Conservation (phyloP, 2,329 filamentous ascomycete genomes). For the Botrytis byssoidea region DNA sequence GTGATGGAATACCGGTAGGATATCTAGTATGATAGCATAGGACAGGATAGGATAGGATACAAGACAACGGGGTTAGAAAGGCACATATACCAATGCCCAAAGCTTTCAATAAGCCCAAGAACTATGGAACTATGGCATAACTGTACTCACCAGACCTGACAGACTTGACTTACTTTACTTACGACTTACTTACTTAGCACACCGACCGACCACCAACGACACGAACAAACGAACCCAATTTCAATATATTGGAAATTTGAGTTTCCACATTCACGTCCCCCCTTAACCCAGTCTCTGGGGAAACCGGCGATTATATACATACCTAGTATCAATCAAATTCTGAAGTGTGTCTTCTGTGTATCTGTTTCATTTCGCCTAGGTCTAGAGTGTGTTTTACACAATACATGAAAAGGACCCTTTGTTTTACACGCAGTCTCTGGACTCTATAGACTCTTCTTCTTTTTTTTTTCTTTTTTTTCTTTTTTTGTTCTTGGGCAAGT, state of each 20-base stretch:
- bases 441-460: not conserved
- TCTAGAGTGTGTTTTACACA: not conserved
- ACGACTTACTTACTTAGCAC: not conserved
- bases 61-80: not conserved
- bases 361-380: not conserved
- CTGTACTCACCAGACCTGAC: not conserved
- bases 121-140: not conserved
- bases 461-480: not conserved
- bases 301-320: slow-evolving; percentile 14
- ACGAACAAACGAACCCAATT: not conserved
- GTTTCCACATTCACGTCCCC: slow-evolving; percentile 1
- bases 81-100: not conserved
- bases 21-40: not conserved
- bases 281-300: slow-evolving; percentile 7
- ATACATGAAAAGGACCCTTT: not conserved
- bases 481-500: not conserved
- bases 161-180: not conserved
- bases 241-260: slow-evolving; percentile 3
- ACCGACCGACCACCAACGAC: not conserved
- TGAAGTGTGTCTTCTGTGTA: not conserved
- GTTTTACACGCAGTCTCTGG: not conserved
- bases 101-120: not conserved
- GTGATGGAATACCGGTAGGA: not conserved
- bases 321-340: not conserved
- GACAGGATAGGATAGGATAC: not conserved